Conservation (phyloP, 2,329 filamentous ascomycete genomes). For the Dactylonectria macrodidyma region DNA sequence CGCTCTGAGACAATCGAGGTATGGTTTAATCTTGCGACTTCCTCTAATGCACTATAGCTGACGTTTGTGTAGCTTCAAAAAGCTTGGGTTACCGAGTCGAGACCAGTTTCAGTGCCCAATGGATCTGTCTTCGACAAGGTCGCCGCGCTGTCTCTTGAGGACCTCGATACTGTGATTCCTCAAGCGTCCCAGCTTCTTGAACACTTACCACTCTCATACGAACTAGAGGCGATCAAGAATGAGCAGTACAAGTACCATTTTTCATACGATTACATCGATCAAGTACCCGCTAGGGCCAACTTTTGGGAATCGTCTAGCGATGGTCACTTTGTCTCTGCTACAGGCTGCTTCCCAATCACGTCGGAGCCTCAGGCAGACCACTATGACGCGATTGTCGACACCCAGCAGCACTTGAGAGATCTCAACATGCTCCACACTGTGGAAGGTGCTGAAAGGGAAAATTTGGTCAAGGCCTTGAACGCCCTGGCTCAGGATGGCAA, state of each 20-base stretch:
- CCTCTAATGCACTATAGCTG: background rate
- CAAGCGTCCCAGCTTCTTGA: conserved; percentile 26
- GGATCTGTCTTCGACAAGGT: conserved; percentile 1
- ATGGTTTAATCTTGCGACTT: background rate
- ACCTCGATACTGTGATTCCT: conserved; percentile 15
- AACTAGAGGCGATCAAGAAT: conserved; percentile 1
- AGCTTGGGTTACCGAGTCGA: conserved; percentile 25
- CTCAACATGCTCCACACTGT: conserved; percentile 35
- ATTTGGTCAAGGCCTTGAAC: conserved; percentile 23
- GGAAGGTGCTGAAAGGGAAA: conserved; percentile 32
- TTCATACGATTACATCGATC: conserved; percentile 20
- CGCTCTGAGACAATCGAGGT: conserved; percentile 35
- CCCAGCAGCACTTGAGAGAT: conserved; percentile 27
- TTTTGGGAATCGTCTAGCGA: conserved; percentile 34
- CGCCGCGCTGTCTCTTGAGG: background rate
- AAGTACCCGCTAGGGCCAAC: conserved; percentile 20
- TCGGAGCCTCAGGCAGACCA: conserved; percentile 30
- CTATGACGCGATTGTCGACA: conserved; percentile 27
- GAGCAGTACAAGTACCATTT: conserved; percentile 2
- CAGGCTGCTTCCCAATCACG: conserved; percentile 34
- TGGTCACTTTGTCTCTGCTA: conserved; percentile 12
- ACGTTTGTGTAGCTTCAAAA: conserved; percentile 30
- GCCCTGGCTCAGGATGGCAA: background rate
- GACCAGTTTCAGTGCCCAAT: conserved; percentile 19
- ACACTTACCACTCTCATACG: conserved; percentile 9